Percentiles rank a stretch among this genome's conserved stretches.
phyloP scores from a whole-genome alignment of 441 rosid genomes.

The Raphanus hybrid region DNA sequence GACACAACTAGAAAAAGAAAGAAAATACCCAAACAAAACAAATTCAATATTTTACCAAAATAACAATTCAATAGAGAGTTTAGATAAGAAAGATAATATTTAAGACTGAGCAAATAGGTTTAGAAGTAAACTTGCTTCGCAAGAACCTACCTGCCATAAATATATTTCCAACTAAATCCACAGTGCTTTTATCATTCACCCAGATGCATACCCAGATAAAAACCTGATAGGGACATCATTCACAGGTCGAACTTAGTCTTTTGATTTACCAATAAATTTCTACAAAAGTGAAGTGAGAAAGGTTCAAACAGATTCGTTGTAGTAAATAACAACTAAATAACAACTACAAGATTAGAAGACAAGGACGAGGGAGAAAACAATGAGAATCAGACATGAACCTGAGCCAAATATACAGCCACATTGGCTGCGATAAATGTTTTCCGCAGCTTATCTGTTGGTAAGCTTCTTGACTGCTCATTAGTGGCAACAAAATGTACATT shows the following conservation, averaged over 20 bases:
- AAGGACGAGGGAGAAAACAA: neutral
- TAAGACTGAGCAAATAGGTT: neutral
- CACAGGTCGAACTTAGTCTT: conserved; percentile 30
- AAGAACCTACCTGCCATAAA: conserved; percentile 64
- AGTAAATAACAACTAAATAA: conserved; percentile 3
- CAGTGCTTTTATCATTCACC: conserved; percentile 58
- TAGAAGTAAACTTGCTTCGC: conserved; percentile 16
- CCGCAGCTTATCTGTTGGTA: conserved; percentile 68
- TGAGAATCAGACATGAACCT: conserved; percentile 48
- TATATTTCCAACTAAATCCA: conserved; percentile 61
- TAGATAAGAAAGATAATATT: neutral
- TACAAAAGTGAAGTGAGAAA: neutral
- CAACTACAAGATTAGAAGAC: conserved; percentile 4
- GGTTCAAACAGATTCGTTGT: conserved; percentile 11
- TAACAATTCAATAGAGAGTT: neutral
- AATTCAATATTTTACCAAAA: too few relatives aligned
- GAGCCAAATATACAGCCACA: conserved; percentile 59
- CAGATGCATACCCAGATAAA: conserved; percentile 59
- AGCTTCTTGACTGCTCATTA: conserved; percentile 59
- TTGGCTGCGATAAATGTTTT: conserved; percentile 53
- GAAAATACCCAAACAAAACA: neutral
- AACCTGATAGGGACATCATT: conserved; percentile 51
- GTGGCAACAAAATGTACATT: conserved; percentile 24
- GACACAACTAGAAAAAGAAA: conserved; percentile 57
- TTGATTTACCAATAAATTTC: neutral